Conservation (phyloP, 306 rosid species). For the Begonia loranthoides region DNA sequence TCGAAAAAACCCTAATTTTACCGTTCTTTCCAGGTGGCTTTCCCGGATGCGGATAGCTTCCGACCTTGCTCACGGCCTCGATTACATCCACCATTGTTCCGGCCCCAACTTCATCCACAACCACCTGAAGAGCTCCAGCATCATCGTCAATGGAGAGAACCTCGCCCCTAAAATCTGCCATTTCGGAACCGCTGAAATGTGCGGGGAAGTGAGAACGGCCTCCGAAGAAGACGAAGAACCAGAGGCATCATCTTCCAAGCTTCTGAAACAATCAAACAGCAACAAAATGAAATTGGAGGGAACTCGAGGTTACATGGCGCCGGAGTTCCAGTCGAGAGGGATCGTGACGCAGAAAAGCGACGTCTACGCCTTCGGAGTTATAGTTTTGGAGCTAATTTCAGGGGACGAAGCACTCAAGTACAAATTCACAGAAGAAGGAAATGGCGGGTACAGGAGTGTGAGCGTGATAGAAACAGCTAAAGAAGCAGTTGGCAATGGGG, state of each 20-base stretch:
- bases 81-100: conserved; percentile 68
- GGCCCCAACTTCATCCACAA: conserved; percentile 61
- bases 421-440: conserved; percentile 17
- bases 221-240: not conserved
- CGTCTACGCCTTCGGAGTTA: conserved; percentile 87
- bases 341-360: conserved; percentile 56
- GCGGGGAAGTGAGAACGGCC: conserved; percentile 32
- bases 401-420: conserved; percentile 67
- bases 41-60: conserved; percentile 68
- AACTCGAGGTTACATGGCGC: conserved; percentile 82
- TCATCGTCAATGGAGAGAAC: conserved; percentile 29
- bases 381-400: conserved; percentile 63
- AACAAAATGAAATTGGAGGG: conserved; percentile 52
- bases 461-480: conserved; percentile 71
- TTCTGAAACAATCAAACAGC: conserved; percentile 21
- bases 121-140: conserved; percentile 67
- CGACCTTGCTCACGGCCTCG: conserved; percentile 85
- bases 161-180: conserved; percentile 65
- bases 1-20: conserved; percentile 58
- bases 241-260: conserved; percentile 1
- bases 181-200: conserved; percentile 66
- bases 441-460: conserved; percentile 35
- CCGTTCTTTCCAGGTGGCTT: conserved; percentile 60
- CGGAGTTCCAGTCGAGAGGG: conserved; percentile 58
- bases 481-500: conserved; percentile 24